Conservation (phyloP, 306 rosid genomes). For the Cucurbita moschata region DNA sequence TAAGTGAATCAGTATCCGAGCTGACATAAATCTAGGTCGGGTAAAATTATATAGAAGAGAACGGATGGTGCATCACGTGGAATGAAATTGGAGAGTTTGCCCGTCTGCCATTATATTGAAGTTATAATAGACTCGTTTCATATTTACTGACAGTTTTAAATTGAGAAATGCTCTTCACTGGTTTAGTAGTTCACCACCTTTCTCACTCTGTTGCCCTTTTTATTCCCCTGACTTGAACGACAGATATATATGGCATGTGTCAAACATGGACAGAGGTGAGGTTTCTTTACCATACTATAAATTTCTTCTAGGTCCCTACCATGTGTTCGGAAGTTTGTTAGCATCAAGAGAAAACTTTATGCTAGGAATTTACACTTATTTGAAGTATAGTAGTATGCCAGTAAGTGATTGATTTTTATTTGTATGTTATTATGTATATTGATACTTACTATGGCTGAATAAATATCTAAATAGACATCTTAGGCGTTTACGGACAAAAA, state of each 20-base stretch:
- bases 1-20: background rate
- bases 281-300: background rate
- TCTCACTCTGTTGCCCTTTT: background rate
- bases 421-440: background rate
- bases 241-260: slow-evolving; percentile 95
- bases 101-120: background rate
- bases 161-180: background rate
- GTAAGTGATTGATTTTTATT: background rate
- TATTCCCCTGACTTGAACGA: slow-evolving; percentile 10
- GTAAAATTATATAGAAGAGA: background rate
- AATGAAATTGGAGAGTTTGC: background rate
- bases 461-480: background rate
- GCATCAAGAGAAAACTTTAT: background rate
- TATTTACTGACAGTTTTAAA: background rate
- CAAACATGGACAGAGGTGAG: slow-evolving; percentile 62
- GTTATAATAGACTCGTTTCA: background rate
- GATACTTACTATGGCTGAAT: background rate
- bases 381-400: background rate
- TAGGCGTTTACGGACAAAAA: background rate
- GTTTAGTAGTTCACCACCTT: background rate
- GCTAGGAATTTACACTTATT: background rate
- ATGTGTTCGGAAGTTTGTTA: background rate
- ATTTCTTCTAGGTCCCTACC: background rate
- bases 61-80: background rate
- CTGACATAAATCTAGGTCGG: background rate